These are phyloP conservation scores for Phytophthora cactorum DNA, from an alignment of 352 stramenopile species.

Conservation along the genomic window DNA sequence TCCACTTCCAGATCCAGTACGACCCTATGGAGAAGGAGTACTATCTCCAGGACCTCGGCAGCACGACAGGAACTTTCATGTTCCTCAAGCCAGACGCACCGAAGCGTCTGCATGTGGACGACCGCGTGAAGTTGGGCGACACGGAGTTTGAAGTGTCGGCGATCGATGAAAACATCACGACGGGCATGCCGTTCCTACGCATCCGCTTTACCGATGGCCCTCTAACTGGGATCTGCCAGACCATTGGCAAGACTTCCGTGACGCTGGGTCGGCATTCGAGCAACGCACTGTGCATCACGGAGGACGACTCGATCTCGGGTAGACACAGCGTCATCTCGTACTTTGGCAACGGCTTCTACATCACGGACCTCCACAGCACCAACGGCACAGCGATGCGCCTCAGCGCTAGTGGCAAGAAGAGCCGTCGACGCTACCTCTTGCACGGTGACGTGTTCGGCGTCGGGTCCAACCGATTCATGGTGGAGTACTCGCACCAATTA, in stretches of 20 bases:
- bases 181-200: conserved; percentile 74
- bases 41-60: conserved; percentile 81
- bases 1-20: conserved; percentile 84
- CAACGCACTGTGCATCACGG: conserved; percentile 84
- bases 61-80: conserved; percentile 81
- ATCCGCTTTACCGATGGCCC: conserved; percentile 83
- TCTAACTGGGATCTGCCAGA: conserved; percentile 72
- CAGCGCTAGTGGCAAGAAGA: conserved; percentile 68
- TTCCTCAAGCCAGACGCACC: conserved; percentile 76
- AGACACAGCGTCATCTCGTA: conserved; percentile 77
- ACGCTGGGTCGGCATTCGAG: conserved; percentile 75
- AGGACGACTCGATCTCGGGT: conserved; percentile 84
- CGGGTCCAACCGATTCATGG: conserved; percentile 83
- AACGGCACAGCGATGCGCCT: conserved; percentile 83
- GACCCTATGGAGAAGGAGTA: conserved; percentile 86
- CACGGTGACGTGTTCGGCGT: conserved; percentile 87
- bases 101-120: conserved; percentile 71
- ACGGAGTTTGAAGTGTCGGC: conserved; percentile 83
- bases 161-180: conserved; percentile 72
- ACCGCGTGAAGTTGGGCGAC: conserved; percentile 81
- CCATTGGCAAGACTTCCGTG: conserved; percentile 75
- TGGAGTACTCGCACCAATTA: conserved; percentile 82
- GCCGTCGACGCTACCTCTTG: conserved; percentile 61
- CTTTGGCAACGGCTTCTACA: conserved; percentile 82
- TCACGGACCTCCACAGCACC: conserved; percentile 84